Percentiles rank a stretch among this genome's conserved stretches.
Evolutionary conservation across 208 protist genomes (phyloP).

Genomic region (Trypanosoma avium): DNA sequence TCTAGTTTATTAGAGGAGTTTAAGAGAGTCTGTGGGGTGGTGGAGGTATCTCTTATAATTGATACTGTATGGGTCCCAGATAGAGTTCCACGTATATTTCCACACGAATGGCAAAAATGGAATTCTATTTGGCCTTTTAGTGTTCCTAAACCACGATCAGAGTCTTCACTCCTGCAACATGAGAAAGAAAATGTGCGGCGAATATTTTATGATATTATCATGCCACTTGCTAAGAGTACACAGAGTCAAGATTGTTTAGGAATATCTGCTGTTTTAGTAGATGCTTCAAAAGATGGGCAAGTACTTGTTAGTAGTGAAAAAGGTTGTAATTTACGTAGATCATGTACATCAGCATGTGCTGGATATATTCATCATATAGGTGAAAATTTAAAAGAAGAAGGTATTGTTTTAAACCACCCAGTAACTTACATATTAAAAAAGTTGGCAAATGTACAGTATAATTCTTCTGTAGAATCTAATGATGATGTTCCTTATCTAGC

Average conservation of each 20-base stretch:
- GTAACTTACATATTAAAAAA: constrained; percentile 73
- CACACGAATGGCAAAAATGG: constrained; percentile 50
- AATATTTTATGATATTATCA: constrained; percentile 12
- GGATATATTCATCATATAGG: constrained; percentile 34
- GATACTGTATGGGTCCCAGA: constrained; percentile 48
- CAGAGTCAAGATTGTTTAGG: constrained; percentile 21
- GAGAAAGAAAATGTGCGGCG: constrained; percentile 20
- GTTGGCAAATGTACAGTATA: constrained; percentile 36
- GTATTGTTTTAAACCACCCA: constrained; percentile 65
- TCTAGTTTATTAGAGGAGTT: constrained; percentile 5
- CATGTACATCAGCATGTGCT: constrained; percentile 33
- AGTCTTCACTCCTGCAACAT: constrained; percentile 7
- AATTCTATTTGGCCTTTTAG: constrained; percentile 73
- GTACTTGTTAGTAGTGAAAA: constrained; percentile 54
- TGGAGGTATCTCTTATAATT: constrained; percentile 7
- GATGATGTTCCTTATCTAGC: constrained; percentile 75
- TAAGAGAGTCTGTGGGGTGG: constrained; percentile 4
- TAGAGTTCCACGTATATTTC: constrained; percentile 43
- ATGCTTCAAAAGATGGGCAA: constrained; percentile 28
- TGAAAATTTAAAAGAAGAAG: not conserved
- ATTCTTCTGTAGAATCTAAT: not conserved
- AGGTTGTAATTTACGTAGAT: constrained; percentile 29
- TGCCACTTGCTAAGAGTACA: constrained; percentile 13
- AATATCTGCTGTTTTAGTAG: constrained; percentile 55
- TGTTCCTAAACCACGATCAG: constrained; percentile 51